Base-by-base conservation (phyloP, 106 monocot genomes). In the Acorus gramineus region DNA sequence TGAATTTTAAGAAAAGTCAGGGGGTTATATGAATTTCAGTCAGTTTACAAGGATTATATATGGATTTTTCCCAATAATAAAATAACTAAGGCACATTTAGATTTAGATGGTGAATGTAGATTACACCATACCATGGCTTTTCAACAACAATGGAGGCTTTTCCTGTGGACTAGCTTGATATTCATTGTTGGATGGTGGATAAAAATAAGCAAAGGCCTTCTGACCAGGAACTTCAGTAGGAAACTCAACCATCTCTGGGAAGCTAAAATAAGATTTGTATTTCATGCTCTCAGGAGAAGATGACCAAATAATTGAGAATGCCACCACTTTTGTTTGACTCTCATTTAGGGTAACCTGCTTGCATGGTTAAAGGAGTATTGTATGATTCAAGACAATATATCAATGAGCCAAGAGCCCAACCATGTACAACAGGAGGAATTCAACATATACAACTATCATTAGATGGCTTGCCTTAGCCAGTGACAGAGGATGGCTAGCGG, bases 161-260 rank as follows among this genome's bases (percentile, higher is more conserved):
- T 96, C 95, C 73, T 83, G 74, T 4, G 47, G 14, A 55, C 53
- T 59, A 46, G 74, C 77, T 77, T 79, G 77, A 83, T 82, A 90
- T 45, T 53, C 69, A 48, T 68, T 66, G 73, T 90, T 96, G 55
- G 76, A 66, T 42, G 90, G 90, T 49, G 87, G 87, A 46, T 96
- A 96, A 65, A 87, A 96, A 69, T 80, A 90, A 52, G 87, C 90
- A 82, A 85, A 90, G 61, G 90, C 95, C 78, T 58, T 82, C 67
- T 90, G 77, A 53, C 85, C 87, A 72, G 86, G 80, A 44, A 52
- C 8, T 54, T 76, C 78, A 53, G 90, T 87, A 52, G 84, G 82
- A 70, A 96, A 96, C 65, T 90, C 82, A 52, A 96, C 68, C 51
- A 90, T 49, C 74, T 96, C 85, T 62, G 95, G 90, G 52, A 70